A percentile compares a stretch with the other conserved stretches of the same genome.
phyloP scores from a whole-genome alignment of 768 basidiomycete genomes.

The Grammothele lineata region DNA sequence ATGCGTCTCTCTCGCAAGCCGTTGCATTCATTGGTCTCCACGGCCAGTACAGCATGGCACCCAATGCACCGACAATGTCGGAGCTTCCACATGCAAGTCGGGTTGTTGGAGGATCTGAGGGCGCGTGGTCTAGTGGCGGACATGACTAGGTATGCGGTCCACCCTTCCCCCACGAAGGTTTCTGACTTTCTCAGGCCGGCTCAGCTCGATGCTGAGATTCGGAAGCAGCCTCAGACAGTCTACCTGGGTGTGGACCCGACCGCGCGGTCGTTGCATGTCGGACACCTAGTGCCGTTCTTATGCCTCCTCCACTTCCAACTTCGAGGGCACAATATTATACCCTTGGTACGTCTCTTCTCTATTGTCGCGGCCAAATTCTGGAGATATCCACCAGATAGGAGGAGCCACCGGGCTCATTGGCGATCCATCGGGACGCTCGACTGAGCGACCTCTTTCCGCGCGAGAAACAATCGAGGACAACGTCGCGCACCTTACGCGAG shows the following conservation, averaged over 20 bases:
- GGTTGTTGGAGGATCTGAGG: slow-evolving; percentile 30
- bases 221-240: slow-evolving; percentile 40
- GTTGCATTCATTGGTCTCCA: neutral
- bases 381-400: slow-evolving; percentile 64
- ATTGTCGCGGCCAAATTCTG: neutral
- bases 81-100: slow-evolving; percentile 16
- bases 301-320: slow-evolving; percentile 84
- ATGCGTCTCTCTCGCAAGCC: slow-evolving; percentile 13
- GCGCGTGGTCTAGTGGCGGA: slow-evolving; percentile 32
- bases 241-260: slow-evolving; percentile 95
- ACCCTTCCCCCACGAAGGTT: neutral
- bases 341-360: slow-evolving; percentile 58
- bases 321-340: slow-evolving; percentile 77
- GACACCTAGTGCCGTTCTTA: slow-evolving; percentile 88
- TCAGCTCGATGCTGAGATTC: slow-evolving; percentile 9
- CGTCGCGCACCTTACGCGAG: slow-evolving; percentile 53
- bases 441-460: slow-evolving; percentile 72
- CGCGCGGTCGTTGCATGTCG: slow-evolving; percentile 84
- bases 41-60: neutral
- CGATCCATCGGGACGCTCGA: slow-evolving; percentile 87
- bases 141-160: slow-evolving; percentile 28
- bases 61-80: slow-evolving; percentile 6
- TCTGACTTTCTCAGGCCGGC: slow-evolving; percentile 7
- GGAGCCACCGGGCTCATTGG: slow-evolving; percentile 96
- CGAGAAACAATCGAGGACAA: slow-evolving; percentile 59